Percentiles rank a stretch among this genome's conserved stretches.
phyloP scores from a whole-genome alignment of 768 basidiomycete genomes.

The Sarcodon aspratus region DNA sequence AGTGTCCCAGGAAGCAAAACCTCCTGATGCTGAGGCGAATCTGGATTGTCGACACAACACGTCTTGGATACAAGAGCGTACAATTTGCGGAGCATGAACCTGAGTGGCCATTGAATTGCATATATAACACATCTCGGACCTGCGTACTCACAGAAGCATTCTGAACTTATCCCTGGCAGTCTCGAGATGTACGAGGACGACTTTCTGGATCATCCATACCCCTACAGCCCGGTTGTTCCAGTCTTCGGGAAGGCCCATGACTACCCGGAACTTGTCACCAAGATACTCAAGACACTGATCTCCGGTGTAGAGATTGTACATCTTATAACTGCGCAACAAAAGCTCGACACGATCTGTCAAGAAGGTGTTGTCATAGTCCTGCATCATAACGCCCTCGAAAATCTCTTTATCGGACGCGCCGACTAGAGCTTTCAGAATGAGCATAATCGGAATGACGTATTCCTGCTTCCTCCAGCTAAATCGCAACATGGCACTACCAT shows the following conservation, averaged over 20 bases:
- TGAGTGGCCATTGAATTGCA: slow-evolving; percentile 17
- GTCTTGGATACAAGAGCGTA: slow-evolving; percentile 84
- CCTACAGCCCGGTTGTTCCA: slow-evolving; percentile 81
- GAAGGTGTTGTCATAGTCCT: slow-evolving; percentile 95
- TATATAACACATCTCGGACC: slow-evolving; percentile 1
- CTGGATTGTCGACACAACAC: slow-evolving; percentile 92
- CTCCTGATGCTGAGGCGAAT: slow-evolving; percentile 98
- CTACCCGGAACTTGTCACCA: slow-evolving; percentile 93
- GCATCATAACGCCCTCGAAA: slow-evolving; percentile 93
- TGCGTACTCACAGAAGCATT: slow-evolving; percentile 69
- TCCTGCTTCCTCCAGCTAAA: slow-evolving; percentile 98
- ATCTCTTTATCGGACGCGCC: slow-evolving; percentile 92
- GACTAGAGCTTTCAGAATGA: slow-evolving; percentile 88
- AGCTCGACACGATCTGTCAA: slow-evolving; percentile 95
- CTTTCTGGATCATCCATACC: slow-evolving; percentile 68
- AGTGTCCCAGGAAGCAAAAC: slow-evolving; percentile 87
- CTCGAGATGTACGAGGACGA: slow-evolving; percentile 85
- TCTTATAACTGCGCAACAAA: slow-evolving; percentile 89
- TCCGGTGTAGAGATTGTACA: slow-evolving; percentile 77
- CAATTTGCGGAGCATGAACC: slow-evolving; percentile 96
- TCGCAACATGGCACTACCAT: slow-evolving; percentile 92
- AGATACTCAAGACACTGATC: slow-evolving; percentile 90
- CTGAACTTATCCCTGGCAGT: slow-evolving; percentile 88
- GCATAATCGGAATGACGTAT: slow-evolving; percentile 96
- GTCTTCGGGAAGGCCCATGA: slow-evolving; percentile 85